A percentile compares a stretch with the other conserved stretches of the same genome.
These are phyloP conservation scores for Yamagishiella unicocca DNA, from an alignment of 139 green algal species.

Conservation along the genomic window DNA sequence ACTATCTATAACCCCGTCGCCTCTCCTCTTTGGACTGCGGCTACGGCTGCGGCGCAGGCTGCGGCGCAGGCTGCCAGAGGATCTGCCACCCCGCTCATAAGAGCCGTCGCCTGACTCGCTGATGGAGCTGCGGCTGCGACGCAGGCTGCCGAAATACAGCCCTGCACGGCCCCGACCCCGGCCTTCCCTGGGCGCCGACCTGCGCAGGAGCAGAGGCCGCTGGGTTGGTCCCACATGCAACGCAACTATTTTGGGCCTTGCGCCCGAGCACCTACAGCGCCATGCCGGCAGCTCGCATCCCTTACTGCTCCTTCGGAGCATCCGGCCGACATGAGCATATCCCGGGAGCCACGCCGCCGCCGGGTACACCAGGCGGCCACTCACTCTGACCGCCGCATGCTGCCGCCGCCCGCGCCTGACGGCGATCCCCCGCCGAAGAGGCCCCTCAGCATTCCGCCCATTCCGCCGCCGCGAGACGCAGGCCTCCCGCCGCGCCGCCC, in stretches of 20 bases:
- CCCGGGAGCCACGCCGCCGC: neutral
- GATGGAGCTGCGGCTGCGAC: neutral
- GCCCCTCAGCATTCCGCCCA: neutral
- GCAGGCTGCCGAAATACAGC: neutral
- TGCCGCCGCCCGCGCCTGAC: neutral
- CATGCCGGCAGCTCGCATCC: too few relatives aligned
- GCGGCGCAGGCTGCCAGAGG: neutral
- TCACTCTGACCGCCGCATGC: neutral
- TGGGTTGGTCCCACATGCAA: too few relatives aligned
- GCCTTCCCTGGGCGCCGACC: neutral
- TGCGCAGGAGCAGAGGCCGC: too few relatives aligned
- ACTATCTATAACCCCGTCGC: too few relatives aligned
- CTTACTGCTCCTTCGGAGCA: too few relatives aligned
- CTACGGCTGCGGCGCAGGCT: neutral
- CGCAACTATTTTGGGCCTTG: too few relatives aligned
- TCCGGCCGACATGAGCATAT: too few relatives aligned
- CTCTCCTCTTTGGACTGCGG: neutral
- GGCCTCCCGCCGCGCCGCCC: neutral
- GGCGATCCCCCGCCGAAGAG: neutral
- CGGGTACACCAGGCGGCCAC: neutral
- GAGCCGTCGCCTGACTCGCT: neutral
- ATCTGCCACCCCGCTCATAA: neutral
- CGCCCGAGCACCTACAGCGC: too few relatives aligned
- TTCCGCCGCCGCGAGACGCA: neutral
- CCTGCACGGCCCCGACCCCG: neutral